Evolutionary conservation across 2,329 filamentous ascomycete species (phyloP).

Genomic region (Thelonectria olida): DNA sequence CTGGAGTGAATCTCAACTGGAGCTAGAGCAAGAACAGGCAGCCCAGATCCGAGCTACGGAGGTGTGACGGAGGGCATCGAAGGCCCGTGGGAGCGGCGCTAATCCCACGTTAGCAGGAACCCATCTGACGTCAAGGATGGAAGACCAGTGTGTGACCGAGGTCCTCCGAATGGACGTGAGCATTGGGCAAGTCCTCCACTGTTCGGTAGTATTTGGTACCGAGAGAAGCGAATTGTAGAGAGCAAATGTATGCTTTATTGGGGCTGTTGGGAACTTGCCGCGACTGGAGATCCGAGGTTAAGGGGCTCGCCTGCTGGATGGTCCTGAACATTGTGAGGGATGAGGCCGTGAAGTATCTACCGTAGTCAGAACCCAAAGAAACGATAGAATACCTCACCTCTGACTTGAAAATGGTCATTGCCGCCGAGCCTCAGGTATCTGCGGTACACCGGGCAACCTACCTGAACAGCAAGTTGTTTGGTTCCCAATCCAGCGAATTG

Average conservation of each 20-base stretch:
- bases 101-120: constrained; percentile 28
- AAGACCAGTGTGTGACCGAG: constrained; percentile 32
- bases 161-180: constrained; percentile 29
- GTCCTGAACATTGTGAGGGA: constrained; percentile 6
- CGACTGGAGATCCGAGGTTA: constrained; percentile 6
- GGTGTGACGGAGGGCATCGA: constrained; percentile 10
- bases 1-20: constrained; percentile 9
- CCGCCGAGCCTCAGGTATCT: background rate
- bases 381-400: background rate
- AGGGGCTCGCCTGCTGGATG: constrained; percentile 3
- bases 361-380: background rate
- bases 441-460: constrained; percentile 4
- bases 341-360: too few species aligned
- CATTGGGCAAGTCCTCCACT: constrained; percentile 17
- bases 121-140: constrained; percentile 40
- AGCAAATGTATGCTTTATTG: constrained; percentile 2
- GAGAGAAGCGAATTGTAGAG: constrained; percentile 10
- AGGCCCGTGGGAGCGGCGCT: constrained; percentile 15
- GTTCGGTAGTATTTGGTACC: constrained; percentile 10
- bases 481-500: background rate
- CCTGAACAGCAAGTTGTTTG: constrained; percentile 7
- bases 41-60: constrained; percentile 22
- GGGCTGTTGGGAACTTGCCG: constrained; percentile 7
- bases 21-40: constrained; percentile 27
- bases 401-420: background rate